Evolutionary conservation across 139 green algal species (phyloP), one percentile per base, ranked within the genome.

Genomic region (Ulvella scutata): DNA sequence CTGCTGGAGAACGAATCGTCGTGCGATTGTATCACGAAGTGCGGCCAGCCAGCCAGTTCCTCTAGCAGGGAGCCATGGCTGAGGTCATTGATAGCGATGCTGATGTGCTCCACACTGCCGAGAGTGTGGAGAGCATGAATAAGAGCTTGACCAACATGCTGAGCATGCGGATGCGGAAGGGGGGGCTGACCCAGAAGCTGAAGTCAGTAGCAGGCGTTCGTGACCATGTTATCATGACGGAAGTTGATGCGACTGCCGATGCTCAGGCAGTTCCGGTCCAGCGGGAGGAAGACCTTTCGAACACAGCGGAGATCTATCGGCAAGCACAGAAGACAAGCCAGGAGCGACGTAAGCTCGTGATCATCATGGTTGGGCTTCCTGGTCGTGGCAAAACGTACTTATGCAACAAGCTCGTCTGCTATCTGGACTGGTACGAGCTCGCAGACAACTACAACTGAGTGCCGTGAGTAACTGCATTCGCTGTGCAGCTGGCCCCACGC

Each of bases 351-450:
- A 67, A 67, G 51, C 51, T 67, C 17, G 51, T 67, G 20, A 67
- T 67, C 17, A 67, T 67, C 51, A 67, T 93, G 81, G 90, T 96
- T 31, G 89, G 90, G 0, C 85, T 97, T 44, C 93, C 92, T 0
- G 93, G 85, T 0, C 82, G 93, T 0, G 93, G 93, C 43, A 98
- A 97, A 80, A 96, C 93, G 0, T 98, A 96, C 79, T 80, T 95
- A 23, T 94, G 90, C 83, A 93, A 94, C 82, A 97, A 97, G 80
- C 81, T 96, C 4, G 86, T 86, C 76, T 88, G 81, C 74, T 96
- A 94, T 79, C 81, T 96, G 9, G 91, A 92, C 80, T 94, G 88
- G 88, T 90, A 72, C 7, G 85, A 28, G 31, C 3, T 26, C 6
- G 6, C 77, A n/a, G 72, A 28, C n/a, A n/a, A n/a, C n/a, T n/a